Evolutionary conservation across 2,329 filamentous ascomycete genomes (phyloP).

Genomic region (Penicillium crustosum): DNA sequence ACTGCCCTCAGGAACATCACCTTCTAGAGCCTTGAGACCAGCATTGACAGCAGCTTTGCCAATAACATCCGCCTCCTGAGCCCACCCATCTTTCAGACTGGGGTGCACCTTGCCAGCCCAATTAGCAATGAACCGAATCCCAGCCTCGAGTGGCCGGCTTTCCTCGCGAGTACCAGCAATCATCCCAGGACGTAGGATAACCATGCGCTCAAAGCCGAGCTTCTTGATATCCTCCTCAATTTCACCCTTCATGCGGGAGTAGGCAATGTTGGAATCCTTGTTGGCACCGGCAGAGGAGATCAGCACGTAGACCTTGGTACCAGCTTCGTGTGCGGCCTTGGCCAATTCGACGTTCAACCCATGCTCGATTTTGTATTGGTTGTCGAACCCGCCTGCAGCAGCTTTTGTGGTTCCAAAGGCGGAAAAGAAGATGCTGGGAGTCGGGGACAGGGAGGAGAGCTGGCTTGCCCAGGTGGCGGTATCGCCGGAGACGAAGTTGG

Average conservation of each 20-base stretch:
- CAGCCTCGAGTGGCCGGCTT: slow-evolving; percentile 58
- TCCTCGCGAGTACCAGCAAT: slow-evolving; percentile 71
- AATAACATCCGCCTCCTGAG: slow-evolving; percentile 73
- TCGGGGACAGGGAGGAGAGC: slow-evolving; percentile 56
- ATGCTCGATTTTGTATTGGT: slow-evolving; percentile 85
- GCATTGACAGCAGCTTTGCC: slow-evolving; percentile 44
- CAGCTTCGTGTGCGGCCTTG: slow-evolving; percentile 68
- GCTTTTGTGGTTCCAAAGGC: slow-evolving; percentile 77
- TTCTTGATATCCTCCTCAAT: slow-evolving; percentile 75
- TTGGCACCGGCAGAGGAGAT: slow-evolving; percentile 61
- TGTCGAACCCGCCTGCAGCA: slow-evolving; percentile 70
- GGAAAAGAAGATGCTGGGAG: slow-evolving; percentile 69
- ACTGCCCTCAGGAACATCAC: slow-evolving; percentile 39
- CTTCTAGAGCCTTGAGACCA: slow-evolving; percentile 42
- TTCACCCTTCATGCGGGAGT: slow-evolving; percentile 76
- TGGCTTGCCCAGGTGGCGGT: slow-evolving; percentile 65
- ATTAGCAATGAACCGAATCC: slow-evolving; percentile 57
- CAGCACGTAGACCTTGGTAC: slow-evolving; percentile 73
- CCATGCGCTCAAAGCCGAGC: slow-evolving; percentile 72
- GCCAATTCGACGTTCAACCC: slow-evolving; percentile 81
- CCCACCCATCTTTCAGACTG: slow-evolving; percentile 62
- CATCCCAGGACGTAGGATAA: slow-evolving; percentile 72
- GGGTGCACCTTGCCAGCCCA: slow-evolving; percentile 56
- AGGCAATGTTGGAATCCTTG: slow-evolving; percentile 55
- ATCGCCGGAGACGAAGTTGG: slow-evolving; percentile 66